phyloP scores from a whole-genome alignment of 2,329 filamentous ascomycete genomes.

The Ophiostoma ulmi region DNA sequence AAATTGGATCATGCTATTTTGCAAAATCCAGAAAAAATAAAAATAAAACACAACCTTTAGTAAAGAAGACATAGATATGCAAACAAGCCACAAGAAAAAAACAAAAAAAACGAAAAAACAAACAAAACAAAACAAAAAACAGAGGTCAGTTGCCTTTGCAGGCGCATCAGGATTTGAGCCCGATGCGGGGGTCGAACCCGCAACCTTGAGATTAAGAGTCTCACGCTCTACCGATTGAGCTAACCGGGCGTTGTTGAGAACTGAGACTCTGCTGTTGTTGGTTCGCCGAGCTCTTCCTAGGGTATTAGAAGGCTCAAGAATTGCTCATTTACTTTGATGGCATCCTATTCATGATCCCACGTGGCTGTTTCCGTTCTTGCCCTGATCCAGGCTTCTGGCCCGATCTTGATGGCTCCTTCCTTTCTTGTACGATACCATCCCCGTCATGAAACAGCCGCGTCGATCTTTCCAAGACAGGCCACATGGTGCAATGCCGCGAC shows the following conservation, averaged over 20 bases:
- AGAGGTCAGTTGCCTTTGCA: conserved; percentile 7
- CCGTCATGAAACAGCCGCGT: conserved; percentile 4
- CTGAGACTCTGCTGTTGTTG: conserved; percentile 9
- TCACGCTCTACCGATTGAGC: conserved; percentile 70
- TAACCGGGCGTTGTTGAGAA: conserved; percentile 44
- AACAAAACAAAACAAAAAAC: not conserved
- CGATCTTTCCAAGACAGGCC: conserved; percentile 6
- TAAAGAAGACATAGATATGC: not conserved
- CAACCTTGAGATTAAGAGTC: conserved; percentile 53
- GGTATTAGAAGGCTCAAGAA: not conserved
- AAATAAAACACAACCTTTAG: not conserved
- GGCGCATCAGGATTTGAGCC: conserved; percentile 41
- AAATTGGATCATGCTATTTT: too few relatives aligned
- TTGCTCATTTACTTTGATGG: too few relatives aligned
- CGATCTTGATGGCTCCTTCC: conserved; percentile 4
- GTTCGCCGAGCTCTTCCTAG: not conserved
- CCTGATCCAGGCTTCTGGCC: not conserved
- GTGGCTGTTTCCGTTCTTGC: conserved; percentile 1
- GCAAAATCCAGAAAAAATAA: not conserved
- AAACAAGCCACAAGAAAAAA: not conserved
- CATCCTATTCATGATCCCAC: not conserved
- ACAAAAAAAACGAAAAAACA: not conserved
- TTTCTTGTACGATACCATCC: not conserved
- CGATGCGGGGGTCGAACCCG: conserved; percentile 44
- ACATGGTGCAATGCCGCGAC: not conserved